Base-by-base conservation (phyloP, 225 moss, liverwort and hornwort species). In the Lunularia cruciata region DNA sequence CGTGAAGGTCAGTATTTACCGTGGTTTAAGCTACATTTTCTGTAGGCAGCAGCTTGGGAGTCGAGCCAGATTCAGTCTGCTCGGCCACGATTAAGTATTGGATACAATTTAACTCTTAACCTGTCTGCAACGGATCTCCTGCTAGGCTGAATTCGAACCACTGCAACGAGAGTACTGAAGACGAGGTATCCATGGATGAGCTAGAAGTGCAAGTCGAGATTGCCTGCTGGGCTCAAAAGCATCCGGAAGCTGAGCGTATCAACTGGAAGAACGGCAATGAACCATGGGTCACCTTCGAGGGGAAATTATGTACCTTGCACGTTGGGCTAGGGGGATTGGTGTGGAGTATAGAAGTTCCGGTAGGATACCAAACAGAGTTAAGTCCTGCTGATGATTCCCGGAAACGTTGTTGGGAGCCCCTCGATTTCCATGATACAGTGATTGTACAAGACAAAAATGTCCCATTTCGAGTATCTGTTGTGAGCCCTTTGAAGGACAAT, bases 131-230 rank as follows among this genome's bases (percentile, higher is more conserved):
- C 54, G 54, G 54, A 54, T 54, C 28, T 26, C 22, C 11, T 28
- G 3, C 28, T 54, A 54, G 54, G 54, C 9, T 54, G 20, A 54
- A 28, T 12, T 54, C 28, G 10, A 26, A 34, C 33, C 59, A 8
- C 30, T 20, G 37, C 30, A 60, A 37, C 5, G 22, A 60, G 38
- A 27, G n/a, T n/a, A n/a, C n/a, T n/a, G n/a, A n/a, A n/a, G n/a
- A n/a, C n/a, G n/a, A n/a, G n/a, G n/a, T n/a, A n/a, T n/a, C n/a
- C n/a, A 79, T 79, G 79, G 79, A 79, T 39, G 79, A 79, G 74
- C 70, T 70, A 22, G 79, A 79, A 60, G 79, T 79, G 70, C 79
- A 79, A 71, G 15, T 74, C 31, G 79, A 79, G 60, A 79, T 79
- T 60, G 79, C 79, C 2, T 79, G 79, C 13, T 79, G 79, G 79